phyloP scores from a whole-genome alignment of 352 stramenopile species.

The Chrysophaeum taylorii region DNA sequence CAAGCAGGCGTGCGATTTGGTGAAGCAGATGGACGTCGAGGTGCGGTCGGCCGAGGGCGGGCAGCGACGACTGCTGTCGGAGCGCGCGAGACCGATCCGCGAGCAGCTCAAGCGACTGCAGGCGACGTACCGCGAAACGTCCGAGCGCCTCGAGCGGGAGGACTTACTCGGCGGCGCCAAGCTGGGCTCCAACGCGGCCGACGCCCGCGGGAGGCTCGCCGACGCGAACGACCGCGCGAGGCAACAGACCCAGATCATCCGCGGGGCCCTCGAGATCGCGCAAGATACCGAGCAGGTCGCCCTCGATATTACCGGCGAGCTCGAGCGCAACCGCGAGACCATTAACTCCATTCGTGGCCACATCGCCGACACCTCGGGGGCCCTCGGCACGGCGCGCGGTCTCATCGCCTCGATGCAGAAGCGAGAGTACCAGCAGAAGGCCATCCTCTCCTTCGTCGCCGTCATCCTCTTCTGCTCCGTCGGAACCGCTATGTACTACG shows the following conservation, averaged over 20 bases:
- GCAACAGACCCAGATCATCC: neutral
- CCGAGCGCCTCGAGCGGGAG: neutral
- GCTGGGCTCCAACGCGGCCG: neutral
- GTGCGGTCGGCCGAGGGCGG: neutral
- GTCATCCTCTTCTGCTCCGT: neutral
- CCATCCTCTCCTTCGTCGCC: constrained; percentile 8
- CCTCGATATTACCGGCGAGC: constrained; percentile 6
- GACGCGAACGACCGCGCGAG: neutral
- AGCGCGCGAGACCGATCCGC: neutral
- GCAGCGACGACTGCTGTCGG: neutral
- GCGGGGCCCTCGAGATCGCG: neutral
- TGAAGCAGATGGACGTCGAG: constrained; percentile 14
- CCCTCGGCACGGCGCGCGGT: constrained; percentile 3
- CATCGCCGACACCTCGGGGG: neutral
- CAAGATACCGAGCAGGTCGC: constrained; percentile 7
- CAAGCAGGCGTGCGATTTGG: constrained; percentile 3
- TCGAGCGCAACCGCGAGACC: constrained; percentile 11
- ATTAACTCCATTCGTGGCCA: constrained; percentile 1
- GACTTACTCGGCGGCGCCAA: neutral
- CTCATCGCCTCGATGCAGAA: constrained; percentile 5
- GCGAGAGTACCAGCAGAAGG: constrained; percentile 12
- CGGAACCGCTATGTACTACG: too few relatives aligned
- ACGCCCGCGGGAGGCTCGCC: neutral
- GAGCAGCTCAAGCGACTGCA: neutral
- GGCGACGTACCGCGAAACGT: neutral